Base-by-base conservation (phyloP, 1,139 yeast species). In the Zygoascus sp. region DNA sequence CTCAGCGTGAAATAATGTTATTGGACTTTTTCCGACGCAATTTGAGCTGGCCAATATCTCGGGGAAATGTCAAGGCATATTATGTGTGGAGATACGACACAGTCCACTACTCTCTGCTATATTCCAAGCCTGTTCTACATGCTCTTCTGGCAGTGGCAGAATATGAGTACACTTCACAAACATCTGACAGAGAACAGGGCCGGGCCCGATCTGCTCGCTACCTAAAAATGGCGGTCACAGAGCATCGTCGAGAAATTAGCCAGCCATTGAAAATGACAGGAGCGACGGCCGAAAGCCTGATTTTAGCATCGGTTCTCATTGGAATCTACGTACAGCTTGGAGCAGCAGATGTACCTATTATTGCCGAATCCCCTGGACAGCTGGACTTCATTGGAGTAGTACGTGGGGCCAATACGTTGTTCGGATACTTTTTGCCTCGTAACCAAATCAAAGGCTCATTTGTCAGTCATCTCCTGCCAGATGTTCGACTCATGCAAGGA, bases 11-110 rank as follows among this genome's bases (percentile, higher is more conserved):
- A 21, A n/a, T 40, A 10, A 13, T 15, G 37, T 20, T 40, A 6
- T 9, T 40, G 3, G 43, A 40, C 11, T 32, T 30, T 22, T 40
- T 40, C 13, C 25, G 35, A 6, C n/a, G 13, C 8, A 20, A 30
- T 8, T 21, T 40, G 10, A 32, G 37, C 23, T 19, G 22, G 34
- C 19, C 43, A 7, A 30, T 40, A 16, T 32, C 37, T 19, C 34
- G 43, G 17, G 43, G 43, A 4, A 20, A 40, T 16, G 9, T 17
- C 19, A 32, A 40, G 16, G 35, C 43, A 9, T n/a, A n/a, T 15
- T 9, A 40, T 11, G 35, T 40, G 30, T 40, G 43, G 43, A 40
- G 43, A 40, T 40, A 30, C 13, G 43, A 40, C 30, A 37, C 43
- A 2, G 23, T 21, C n/a, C 17, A 30, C 20, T 30, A 28, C 23